Percentiles rank a stretch among this genome's conserved stretches.
These are phyloP conservation scores for Spatholobus suberectus DNA, from an alignment of 306 rosid species.

Conservation along the genomic window DNA sequence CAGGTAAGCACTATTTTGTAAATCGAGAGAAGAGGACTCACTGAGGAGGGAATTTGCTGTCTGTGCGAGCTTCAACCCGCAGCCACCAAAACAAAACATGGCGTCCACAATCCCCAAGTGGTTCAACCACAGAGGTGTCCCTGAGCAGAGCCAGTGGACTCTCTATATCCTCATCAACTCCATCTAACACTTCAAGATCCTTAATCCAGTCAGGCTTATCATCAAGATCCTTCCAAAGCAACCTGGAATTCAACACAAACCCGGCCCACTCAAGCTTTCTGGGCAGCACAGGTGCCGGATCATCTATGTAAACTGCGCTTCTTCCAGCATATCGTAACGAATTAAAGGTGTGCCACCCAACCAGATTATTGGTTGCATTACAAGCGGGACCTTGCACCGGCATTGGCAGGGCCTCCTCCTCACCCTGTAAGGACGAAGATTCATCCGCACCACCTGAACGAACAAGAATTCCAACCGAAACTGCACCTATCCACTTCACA, in stretches of 20 bases:
- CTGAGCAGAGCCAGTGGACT: slow-evolving; percentile 78
- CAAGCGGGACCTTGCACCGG: slow-evolving; percentile 98
- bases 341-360: slow-evolving; percentile 94
- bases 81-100: slow-evolving; percentile 91
- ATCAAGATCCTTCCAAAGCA: slow-evolving; percentile 83
- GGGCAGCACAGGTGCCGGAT: slow-evolving; percentile 77
- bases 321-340: slow-evolving; percentile 61
- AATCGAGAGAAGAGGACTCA: slow-evolving; percentile 49
- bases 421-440: slow-evolving; percentile 46
- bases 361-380: slow-evolving; percentile 72
- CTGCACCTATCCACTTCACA: slow-evolving; percentile 87
- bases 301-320: slow-evolving; percentile 77
- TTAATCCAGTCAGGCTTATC: slow-evolving; percentile 86
- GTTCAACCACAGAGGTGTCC: slow-evolving; percentile 76
- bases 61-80: slow-evolving; percentile 91
- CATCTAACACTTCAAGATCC: slow-evolving; percentile 65
- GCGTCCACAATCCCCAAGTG: slow-evolving; percentile 92
- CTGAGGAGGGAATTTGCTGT: slow-evolving; percentile 97
- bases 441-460: slow-evolving; percentile 58
- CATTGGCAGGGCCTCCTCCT: slow-evolving; percentile 52
- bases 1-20: too few species aligned
- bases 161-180: slow-evolving; percentile 60
- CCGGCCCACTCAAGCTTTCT: slow-evolving; percentile 93
- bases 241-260: slow-evolving; percentile 84
- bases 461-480: slow-evolving; percentile 91